Evolutionary conservation across 2,329 filamentous ascomycete genomes (phyloP).

Genomic region (Dothistroma septosporum): DNA sequence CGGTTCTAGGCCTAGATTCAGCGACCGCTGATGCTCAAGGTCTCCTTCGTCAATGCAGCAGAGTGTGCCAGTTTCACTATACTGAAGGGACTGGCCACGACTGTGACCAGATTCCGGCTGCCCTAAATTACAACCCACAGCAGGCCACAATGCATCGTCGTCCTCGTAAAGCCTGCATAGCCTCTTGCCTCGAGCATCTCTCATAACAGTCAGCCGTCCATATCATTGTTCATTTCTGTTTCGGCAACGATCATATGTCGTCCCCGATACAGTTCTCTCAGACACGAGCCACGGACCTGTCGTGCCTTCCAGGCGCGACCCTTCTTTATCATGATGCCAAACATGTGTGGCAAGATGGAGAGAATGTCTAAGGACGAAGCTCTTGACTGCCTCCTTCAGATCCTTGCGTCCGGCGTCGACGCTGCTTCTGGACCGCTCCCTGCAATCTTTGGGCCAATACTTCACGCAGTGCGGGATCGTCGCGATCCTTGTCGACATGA

Average conservation of each 20-base stretch:
- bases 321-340: too few relatives aligned
- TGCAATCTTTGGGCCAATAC: conserved; percentile 83
- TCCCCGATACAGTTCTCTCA: neutral
- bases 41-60: neutral
- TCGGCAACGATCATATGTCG: neutral
- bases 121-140: neutral
- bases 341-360: too few relatives aligned
- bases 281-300: neutral
- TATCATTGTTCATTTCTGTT: neutral
- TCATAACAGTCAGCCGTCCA: neutral
- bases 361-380: neutral
- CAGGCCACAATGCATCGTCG: neutral
- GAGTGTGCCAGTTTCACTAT: neutral
- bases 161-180: neutral
- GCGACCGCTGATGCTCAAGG: neutral
- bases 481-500: conserved; percentile 83
- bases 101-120: neutral
- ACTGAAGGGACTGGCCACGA: neutral
- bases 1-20: neutral
- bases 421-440: conserved; percentile 68
- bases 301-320: too few relatives aligned
- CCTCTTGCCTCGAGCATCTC: neutral
- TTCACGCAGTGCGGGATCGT: conserved; percentile 74
- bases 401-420: conserved; percentile 57
- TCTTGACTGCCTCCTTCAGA: conserved; percentile 1